Percentiles rank a stretch among this genome's conserved stretches.
phyloP scores from a whole-genome alignment of 169 alveolate genomes.

The Cryptosporidium meleagridis region DNA sequence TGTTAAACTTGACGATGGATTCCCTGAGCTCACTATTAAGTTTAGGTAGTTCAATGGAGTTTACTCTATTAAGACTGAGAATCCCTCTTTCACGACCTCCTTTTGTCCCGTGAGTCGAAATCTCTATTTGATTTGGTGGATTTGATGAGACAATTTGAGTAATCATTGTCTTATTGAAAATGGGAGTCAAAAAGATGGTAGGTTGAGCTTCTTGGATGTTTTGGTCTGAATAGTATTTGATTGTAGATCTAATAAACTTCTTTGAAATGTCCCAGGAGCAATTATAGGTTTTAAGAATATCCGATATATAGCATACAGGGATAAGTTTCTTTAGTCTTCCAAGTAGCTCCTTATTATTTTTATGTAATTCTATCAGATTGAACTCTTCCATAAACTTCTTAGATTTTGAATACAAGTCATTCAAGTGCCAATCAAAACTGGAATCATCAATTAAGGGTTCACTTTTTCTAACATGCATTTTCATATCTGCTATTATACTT shows the following conservation, averaged over 20 bases:
- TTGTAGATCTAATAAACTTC: slow-evolving; percentile 20
- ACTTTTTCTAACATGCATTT: slow-evolving; percentile 6
- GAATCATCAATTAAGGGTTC: slow-evolving; percentile 36
- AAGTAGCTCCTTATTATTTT: slow-evolving; percentile 8
- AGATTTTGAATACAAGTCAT: slow-evolving; percentile 6
- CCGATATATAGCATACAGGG: slow-evolving; percentile 33
- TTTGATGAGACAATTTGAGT: not conserved
- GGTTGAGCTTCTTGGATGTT: slow-evolving; percentile 6
- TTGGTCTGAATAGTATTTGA: slow-evolving; percentile 35
- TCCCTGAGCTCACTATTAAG: not conserved
- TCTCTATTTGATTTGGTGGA: slow-evolving; percentile 42
- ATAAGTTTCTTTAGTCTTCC: slow-evolving; percentile 20
- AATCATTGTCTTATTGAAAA: slow-evolving; percentile 38
- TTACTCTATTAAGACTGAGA: slow-evolving; percentile 10
- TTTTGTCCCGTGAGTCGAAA: not conserved
- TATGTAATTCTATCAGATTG: not conserved
- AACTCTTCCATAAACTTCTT: not conserved
- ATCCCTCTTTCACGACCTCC: not conserved
- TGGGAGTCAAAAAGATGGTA: slow-evolving; percentile 19
- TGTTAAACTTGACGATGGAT: slow-evolving; percentile 1
- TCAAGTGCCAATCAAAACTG: slow-evolving; percentile 48
- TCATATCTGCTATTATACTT: slow-evolving; percentile 32
- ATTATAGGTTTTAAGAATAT: not conserved
- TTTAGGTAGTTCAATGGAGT: slow-evolving; percentile 7
- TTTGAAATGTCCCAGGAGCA: slow-evolving; percentile 59